A percentile compares a stretch with the other conserved stretches of the same genome.
These are phyloP conservation scores for Ajuga chamaepitys DNA, from an alignment of 257 asterid genomes.

Conservation along the genomic window DNA sequence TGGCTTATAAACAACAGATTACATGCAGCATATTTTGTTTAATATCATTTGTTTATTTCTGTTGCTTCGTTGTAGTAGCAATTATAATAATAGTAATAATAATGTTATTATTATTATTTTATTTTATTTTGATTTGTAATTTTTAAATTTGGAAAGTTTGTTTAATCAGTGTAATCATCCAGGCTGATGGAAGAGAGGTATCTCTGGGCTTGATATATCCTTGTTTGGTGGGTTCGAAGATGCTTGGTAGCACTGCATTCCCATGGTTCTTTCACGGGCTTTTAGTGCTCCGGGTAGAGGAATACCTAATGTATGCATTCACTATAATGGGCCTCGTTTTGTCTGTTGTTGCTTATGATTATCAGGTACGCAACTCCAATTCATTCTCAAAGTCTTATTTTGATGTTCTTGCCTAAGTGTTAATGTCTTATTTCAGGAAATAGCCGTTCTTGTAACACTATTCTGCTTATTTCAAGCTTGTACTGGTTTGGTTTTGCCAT, in stretches of 20 bases:
- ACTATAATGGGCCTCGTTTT: constrained; percentile 55
- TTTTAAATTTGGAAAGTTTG: not conserved
- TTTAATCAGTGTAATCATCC: constrained; percentile 23
- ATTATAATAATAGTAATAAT: too few relatives aligned
- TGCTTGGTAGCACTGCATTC: constrained; percentile 87
- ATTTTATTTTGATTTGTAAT: not conserved
- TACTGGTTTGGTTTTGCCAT: constrained; percentile 69
- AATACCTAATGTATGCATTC: constrained; percentile 47
- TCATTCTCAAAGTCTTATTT: not conserved
- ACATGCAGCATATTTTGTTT: not conserved
- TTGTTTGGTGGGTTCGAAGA: constrained; percentile 79
- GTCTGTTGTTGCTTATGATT: constrained; percentile 72
- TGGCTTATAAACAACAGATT: not conserved
- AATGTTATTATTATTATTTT: too few relatives aligned
- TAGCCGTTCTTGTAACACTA: constrained; percentile 57
- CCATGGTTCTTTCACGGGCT: constrained; percentile 73
- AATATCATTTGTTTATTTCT: not conserved
- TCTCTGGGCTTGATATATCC: constrained; percentile 80
- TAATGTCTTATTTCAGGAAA: constrained; percentile 51
- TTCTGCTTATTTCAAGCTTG: constrained; percentile 75
- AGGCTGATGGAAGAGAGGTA: constrained; percentile 97
- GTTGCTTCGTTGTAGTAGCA: not conserved
- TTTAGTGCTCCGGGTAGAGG: constrained; percentile 61
- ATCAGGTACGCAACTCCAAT: constrained; percentile 51
- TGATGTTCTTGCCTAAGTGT: too few relatives aligned